phyloP scores from a whole-genome alignment of 2,329 filamentous ascomycete genomes.

The Diaporthe sp. region DNA sequence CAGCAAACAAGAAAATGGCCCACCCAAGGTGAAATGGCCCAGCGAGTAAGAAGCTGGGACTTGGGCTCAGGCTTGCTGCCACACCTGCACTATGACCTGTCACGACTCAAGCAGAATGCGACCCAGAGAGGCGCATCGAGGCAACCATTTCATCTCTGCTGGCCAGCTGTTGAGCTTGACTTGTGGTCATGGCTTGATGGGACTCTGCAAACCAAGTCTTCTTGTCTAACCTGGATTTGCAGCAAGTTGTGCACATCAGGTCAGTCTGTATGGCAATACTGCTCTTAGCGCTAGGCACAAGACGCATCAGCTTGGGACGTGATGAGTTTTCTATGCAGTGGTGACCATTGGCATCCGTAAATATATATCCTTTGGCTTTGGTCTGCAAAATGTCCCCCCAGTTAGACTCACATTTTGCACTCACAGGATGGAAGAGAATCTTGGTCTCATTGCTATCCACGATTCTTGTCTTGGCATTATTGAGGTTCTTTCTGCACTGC shows the following conservation, averaged over 20 bases:
- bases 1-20: background rate
- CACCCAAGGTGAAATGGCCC: background rate
- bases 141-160: background rate
- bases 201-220: too few relatives aligned
- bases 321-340: background rate
- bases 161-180: background rate
- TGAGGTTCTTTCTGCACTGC: too few relatives aligned
- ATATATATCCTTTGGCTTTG: too few relatives aligned
- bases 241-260: too few relatives aligned
- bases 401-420: background rate
- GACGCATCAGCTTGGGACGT: too few relatives aligned
- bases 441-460: background rate
- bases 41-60: background rate
- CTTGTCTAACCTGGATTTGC: too few relatives aligned
- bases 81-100: conserved; percentile 1
- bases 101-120: conserved; percentile 5
- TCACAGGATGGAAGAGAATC: background rate
- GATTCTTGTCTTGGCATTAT: background rate
- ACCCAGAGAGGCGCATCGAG: background rate
- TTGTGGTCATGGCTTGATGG: background rate
- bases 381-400: background rate
- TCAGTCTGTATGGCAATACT: too few relatives aligned
- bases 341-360: background rate
- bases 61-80: conserved; percentile 7
- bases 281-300: too few relatives aligned